Conservation (phyloP, 2,329 filamentous ascomycete species). For the Orbilia brochopaga region DNA sequence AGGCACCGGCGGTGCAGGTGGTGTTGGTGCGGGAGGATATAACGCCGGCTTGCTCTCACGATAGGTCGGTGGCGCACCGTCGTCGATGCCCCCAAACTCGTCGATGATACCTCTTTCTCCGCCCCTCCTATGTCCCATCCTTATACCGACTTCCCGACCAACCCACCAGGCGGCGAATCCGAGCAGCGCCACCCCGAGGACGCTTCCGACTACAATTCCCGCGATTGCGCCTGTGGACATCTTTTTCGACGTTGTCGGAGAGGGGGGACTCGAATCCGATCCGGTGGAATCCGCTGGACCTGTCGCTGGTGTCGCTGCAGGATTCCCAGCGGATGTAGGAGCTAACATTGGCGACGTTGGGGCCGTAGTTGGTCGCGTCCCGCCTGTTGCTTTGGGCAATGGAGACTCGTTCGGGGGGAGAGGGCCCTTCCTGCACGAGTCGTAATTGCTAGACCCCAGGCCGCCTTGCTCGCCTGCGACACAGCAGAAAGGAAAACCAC, state of each 20-base stretch:
- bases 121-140: not conserved
- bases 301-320: not conserved
- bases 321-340: not conserved
- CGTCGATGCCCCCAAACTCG: no score
- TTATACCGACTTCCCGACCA: slow-evolving; percentile 13
- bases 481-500: slow-evolving; percentile 36
- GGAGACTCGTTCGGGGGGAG: slow-evolving; percentile 15
- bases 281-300: not conserved
- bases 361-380: not conserved
- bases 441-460: not conserved
- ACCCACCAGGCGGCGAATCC: slow-evolving; percentile 15
- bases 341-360: not conserved
- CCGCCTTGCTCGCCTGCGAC: slow-evolving; percentile 7
- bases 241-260: not conserved
- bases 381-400: slow-evolving; percentile 10
- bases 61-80: no score
- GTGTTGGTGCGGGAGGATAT: no score
- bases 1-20: no score
- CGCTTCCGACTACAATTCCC: slow-evolving; percentile 13
- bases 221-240: slow-evolving; percentile 4
- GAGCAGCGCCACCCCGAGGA: not conserved
- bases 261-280: no score
- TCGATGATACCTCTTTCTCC: no score
- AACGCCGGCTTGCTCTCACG: no score
- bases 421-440: slow-evolving; percentile 13